Conservation (phyloP, 306 rosid species). For the Quercus cerris region DNA sequence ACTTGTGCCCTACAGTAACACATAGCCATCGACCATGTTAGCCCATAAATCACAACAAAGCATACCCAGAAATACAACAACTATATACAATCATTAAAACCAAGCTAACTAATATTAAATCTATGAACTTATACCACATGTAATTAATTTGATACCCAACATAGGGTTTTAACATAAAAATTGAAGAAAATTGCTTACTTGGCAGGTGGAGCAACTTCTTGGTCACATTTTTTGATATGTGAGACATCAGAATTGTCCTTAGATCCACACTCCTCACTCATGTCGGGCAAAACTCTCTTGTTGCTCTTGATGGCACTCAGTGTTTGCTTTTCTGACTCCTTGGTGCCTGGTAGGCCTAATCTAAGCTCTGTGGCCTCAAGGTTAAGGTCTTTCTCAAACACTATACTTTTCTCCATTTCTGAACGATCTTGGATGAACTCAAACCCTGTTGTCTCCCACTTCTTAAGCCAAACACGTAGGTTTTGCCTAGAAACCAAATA, state of each 20-base stretch:
- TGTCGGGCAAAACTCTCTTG: conserved; percentile 36
- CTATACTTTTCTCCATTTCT: neutral
- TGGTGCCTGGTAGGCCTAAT: conserved; percentile 34
- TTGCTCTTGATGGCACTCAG: conserved; percentile 7
- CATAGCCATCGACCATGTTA: neutral
- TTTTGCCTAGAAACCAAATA: too few relatives aligned
- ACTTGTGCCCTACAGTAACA: conserved; percentile 33
- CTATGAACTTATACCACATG: too few relatives aligned
- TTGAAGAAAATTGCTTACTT: conserved; percentile 33
- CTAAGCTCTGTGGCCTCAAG: conserved; percentile 57
- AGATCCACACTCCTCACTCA: neutral
- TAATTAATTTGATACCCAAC: neutral
- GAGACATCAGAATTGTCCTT: neutral
- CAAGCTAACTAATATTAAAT: neutral
- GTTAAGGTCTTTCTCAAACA: conserved; percentile 26
- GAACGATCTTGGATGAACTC: neutral
- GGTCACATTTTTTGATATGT: neutral
- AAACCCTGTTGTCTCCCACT: neutral
- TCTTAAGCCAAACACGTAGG: too few relatives aligned
- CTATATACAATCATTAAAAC: neutral
- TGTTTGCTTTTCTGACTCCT: conserved; percentile 6
- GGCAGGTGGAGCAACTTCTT: conserved; percentile 27
- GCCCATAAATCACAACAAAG: neutral
- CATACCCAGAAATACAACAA: neutral
- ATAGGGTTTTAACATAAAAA: neutral